A percentile compares a stretch with the other conserved stretches of the same genome.
phyloP scores from a whole-genome alignment of 2,329 filamentous ascomycete genomes.

The Venturia aucupariae region DNA sequence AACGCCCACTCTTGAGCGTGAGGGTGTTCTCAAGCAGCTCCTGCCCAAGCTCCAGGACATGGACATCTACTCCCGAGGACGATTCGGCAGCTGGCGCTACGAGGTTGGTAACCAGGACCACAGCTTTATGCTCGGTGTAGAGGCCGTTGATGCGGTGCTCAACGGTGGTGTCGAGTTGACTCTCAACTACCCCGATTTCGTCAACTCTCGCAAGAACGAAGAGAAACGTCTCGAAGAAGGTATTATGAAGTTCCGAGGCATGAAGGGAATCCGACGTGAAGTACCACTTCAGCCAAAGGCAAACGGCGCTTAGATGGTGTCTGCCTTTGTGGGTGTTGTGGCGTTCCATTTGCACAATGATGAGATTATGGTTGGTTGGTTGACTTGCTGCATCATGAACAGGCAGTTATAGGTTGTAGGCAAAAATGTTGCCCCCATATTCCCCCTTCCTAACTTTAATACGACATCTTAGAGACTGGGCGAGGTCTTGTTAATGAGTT shows the following conservation, averaged over 20 bases:
- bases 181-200: slow-evolving; percentile 93
- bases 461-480: not conserved
- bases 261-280: slow-evolving; percentile 12
- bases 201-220: slow-evolving; percentile 66
- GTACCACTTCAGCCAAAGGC: not conserved
- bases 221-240: slow-evolving; percentile 55
- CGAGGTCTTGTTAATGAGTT: slow-evolving; percentile 5
- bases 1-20: slow-evolving; percentile 87
- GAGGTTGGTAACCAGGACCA: slow-evolving; percentile 97
- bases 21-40: slow-evolving; percentile 85
- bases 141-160: slow-evolving; percentile 83
- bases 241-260: slow-evolving; percentile 47
- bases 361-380: not conserved
- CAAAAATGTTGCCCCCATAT: not conserved
- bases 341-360: slow-evolving; percentile 1
- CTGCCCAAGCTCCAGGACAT: slow-evolving; percentile 85
- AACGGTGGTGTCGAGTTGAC: slow-evolving; percentile 85
- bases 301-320: not conserved
- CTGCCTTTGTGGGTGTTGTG: not conserved
- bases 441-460: not conserved
- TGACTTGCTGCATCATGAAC: not conserved
- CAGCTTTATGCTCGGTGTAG: slow-evolving; percentile 94
- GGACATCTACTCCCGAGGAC: slow-evolving; percentile 90
- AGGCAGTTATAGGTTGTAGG: not conserved
- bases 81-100: slow-evolving; percentile 97